A percentile compares a stretch with the other conserved stretches of the same genome.
These are phyloP conservation scores for Biscogniauxia marginata DNA, from an alignment of 2,329 filamentous ascomycete species.

Conservation along the genomic window DNA sequence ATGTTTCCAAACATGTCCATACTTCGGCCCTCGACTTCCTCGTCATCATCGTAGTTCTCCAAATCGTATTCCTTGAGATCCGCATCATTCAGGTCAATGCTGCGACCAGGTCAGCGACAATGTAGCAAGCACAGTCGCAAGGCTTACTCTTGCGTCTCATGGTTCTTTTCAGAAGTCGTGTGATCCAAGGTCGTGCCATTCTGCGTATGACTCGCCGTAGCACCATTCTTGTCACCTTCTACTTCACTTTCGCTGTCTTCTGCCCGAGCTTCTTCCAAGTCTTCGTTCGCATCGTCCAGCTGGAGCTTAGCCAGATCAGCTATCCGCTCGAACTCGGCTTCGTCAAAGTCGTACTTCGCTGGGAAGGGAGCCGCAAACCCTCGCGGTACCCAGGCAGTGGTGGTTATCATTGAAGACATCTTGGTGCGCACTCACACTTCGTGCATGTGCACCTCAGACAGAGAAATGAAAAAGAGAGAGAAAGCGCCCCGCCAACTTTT, in stretches of 20 bases:
- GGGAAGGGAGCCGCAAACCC: conserved; percentile 76
- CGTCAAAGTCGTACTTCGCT: conserved; percentile 71
- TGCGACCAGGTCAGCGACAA: conserved; percentile 28
- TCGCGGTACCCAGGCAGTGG: conserved; percentile 72
- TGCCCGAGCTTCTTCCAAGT: conserved; percentile 70
- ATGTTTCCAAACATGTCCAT: conserved; percentile 95
- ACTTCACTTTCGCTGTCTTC: conserved; percentile 28
- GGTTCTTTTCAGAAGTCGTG: conserved; percentile 6
- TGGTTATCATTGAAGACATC: conserved; percentile 72
- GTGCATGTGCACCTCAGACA: not conserved
- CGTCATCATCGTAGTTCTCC: conserved; percentile 90
- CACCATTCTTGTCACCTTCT: not conserved
- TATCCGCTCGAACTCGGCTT: conserved; percentile 74
- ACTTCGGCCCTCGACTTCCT: conserved; percentile 66
- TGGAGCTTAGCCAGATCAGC: conserved; percentile 73
- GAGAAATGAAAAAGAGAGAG: not conserved
- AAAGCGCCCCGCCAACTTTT: conserved; percentile 29
- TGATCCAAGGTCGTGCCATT: not conserved
- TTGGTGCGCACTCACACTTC: not conserved
- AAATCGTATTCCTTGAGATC: conserved; percentile 95
- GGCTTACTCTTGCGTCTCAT: conserved; percentile 24
- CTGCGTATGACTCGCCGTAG: not conserved
- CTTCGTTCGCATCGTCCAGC: conserved; percentile 88
- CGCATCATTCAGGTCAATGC: conserved; percentile 65
- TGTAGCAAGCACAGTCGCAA: not conserved